Base-by-base conservation (phyloP, 2,329 filamentous ascomycete genomes). In the Mycogone perniciosa region DNA sequence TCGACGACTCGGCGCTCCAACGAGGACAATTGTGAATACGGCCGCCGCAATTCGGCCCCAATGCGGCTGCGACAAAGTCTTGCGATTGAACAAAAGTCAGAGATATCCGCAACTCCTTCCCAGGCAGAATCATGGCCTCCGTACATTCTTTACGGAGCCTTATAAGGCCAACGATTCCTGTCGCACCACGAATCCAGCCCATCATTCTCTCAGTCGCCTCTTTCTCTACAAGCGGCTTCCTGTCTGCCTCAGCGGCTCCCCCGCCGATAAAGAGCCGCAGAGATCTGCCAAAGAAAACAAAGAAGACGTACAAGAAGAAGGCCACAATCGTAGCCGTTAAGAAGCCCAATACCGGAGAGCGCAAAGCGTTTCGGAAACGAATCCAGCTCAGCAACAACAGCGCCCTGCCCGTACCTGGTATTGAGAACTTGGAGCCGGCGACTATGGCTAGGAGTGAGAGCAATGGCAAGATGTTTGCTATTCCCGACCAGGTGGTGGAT, bases 331-430 rank as follows among this genome's bases (percentile, higher is more conserved):
- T 67, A 29, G 68, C 70, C 29, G 65, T 72, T 50, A 80, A 78
- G 68, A 76, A 82, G 57, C 86, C 87, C 20, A 74, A 74, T 9
- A 76, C 82, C 3, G 92, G 91, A 58, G 91, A 96, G 76, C 83
- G 91, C 58, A 95, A 90, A 71, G 88, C 88, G 30, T 76, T 88
- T 65, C 84, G 90, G 58, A 96, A 95, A 75, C 84, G 88, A 59
- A 88, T 99, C 62, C 84, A 95, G 53, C 82, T 99, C 54, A 92
- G 86, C 75, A 99, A 97, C 72, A 87, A 88, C 68, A 97, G 96
- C 71, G 93, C 93, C 45, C 74, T 96, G 35, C 81, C 85, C 53
- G 86, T 97, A 6, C 65, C 75, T 27, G 86, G 82, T 8, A 75
- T 95, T 59, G 71, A 76, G 53, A 77, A 85, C 44, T 64, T 95